These are phyloP conservation scores for Candida sithepensis DNA, from an alignment of 805 yeast species.

Conservation along the genomic window DNA sequence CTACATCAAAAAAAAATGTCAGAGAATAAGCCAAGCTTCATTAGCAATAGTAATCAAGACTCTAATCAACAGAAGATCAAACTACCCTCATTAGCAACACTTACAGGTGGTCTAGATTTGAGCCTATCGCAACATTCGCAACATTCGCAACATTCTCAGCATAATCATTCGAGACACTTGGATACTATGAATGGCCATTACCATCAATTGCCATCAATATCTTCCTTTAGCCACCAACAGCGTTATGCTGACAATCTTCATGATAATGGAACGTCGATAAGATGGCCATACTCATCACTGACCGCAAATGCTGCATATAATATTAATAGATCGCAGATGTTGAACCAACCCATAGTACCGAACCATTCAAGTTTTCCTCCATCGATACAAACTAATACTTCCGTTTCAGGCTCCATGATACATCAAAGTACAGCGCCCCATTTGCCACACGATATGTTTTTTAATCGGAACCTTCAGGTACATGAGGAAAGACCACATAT, in stretches of 20 bases:
- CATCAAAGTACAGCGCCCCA: not conserved
- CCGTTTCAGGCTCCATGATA: not conserved
- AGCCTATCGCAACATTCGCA: constrained; percentile 7
- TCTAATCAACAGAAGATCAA: constrained; percentile 4
- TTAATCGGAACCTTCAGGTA: not conserved
- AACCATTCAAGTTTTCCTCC: not conserved
- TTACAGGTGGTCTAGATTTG: constrained; percentile 11
- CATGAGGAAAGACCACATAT: not conserved
- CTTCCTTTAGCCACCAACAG: not conserved
- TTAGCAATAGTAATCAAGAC: not conserved
- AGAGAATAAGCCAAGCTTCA: not conserved
- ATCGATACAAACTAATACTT: not conserved
- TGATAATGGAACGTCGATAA: not conserved
- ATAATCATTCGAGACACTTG: too few species aligned
- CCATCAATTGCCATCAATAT: not conserved
- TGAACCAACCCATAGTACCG: not conserved
- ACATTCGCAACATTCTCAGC: too few species aligned
- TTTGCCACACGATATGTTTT: not conserved
- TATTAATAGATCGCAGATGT: not conserved
- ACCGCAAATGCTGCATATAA: not conserved
- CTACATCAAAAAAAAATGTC: not conserved
- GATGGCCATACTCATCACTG: not conserved
- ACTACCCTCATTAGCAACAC: constrained; percentile 15
- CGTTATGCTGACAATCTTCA: not conserved
- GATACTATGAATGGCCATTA: not conserved